Conservation (phyloP, 2,329 filamentous ascomycete genomes). For the Fusarium fracticaudum region DNA sequence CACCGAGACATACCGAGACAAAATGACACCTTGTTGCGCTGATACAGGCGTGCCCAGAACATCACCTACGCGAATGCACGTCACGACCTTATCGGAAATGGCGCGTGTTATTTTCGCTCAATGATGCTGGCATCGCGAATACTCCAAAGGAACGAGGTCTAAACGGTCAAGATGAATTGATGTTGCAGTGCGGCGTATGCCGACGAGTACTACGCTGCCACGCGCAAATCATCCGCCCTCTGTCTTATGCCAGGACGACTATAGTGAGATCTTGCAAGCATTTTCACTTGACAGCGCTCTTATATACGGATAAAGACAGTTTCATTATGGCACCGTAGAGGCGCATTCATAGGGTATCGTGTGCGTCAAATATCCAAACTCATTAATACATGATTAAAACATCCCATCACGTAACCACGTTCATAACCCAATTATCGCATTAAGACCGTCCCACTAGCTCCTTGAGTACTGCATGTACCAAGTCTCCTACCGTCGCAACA, state of each 20-base stretch:
- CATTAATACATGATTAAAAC: constrained; percentile 6
- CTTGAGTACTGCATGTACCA: constrained; percentile 47
- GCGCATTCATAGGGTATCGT: not conserved
- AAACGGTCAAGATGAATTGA: not conserved
- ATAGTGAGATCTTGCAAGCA: not conserved
- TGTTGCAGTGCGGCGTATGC: not conserved
- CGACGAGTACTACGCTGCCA: not conserved
- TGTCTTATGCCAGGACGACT: not conserved
- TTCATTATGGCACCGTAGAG: not conserved
- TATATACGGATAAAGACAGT: not conserved
- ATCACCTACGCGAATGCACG: not conserved
- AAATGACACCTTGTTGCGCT: not conserved
- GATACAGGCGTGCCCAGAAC: not conserved
- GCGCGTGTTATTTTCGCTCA: not conserved
- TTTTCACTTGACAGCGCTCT: not conserved
- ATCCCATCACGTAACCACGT: not conserved
- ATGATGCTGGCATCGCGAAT: not conserved
- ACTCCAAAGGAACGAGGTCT: not conserved
- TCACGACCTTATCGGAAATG: not conserved
- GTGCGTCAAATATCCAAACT: not conserved
- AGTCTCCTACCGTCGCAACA: constrained; percentile 46
- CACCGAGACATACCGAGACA: not conserved
- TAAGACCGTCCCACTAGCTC: constrained; percentile 41
- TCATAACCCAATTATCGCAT: not conserved
- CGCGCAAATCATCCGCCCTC: not conserved